Conservation (phyloP, 2,329 filamentous ascomycete species). For the Phyllosticta citrichinensis region DNA sequence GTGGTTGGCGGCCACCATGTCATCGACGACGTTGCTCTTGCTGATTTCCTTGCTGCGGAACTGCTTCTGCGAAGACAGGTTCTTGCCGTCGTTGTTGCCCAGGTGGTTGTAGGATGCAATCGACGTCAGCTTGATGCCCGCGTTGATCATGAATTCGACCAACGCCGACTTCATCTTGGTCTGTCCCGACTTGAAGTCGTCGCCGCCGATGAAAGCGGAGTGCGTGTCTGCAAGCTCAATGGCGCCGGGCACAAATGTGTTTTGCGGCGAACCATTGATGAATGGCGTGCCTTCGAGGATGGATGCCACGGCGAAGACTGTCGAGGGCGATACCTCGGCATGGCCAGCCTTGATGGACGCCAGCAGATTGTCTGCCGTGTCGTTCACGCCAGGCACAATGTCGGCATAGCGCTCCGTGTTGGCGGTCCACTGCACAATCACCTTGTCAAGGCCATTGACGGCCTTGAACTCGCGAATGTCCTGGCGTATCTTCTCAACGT, state of each 20-base stretch:
- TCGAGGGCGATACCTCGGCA: conserved; percentile 87
- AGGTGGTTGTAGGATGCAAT: conserved; percentile 99
- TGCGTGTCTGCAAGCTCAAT: conserved; percentile 82
- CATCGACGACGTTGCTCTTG: conserved; percentile 98
- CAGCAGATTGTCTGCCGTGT: conserved; percentile 90
- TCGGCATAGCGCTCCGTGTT: conserved; percentile 98
- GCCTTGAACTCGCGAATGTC: conserved; percentile 94
- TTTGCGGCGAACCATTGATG: conserved; percentile 98
- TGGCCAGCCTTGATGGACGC: conserved; percentile 79
- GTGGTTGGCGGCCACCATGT: conserved; percentile 95
- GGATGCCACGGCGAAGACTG: conserved; percentile 87
- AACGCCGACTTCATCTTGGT: conserved; percentile 99
- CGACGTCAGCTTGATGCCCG: conserved; percentile 95
- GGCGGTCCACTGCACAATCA: conserved; percentile 96
- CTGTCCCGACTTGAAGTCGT: conserved; percentile 99
- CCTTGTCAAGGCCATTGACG: conserved; percentile 76
- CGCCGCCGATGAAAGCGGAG: conserved; percentile 84
- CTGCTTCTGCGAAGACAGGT: conserved; percentile 92
- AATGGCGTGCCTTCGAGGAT: conserved; percentile 86
- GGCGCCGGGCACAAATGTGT: conserved; percentile 93
- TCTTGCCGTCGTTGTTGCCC: conserved; percentile 99
- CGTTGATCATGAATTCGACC: conserved; percentile 96
- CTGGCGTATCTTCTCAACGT: conserved; percentile 85
- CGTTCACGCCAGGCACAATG: conserved; percentile 78
- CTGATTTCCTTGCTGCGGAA: conserved; percentile 99